Evolutionary conservation across 257 asterid species (phyloP).

Genomic region (Catharanthus roseus): DNA sequence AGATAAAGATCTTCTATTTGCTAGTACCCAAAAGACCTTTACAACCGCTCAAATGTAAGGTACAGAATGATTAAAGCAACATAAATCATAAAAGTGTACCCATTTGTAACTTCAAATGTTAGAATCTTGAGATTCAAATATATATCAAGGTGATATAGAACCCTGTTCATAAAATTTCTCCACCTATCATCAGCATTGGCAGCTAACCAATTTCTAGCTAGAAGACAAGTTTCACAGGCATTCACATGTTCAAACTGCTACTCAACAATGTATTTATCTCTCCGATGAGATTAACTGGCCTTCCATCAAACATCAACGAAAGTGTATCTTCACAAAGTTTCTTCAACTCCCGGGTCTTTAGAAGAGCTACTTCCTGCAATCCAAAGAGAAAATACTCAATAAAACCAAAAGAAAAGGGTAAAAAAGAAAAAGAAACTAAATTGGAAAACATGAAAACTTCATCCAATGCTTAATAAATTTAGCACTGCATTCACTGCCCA

Average conservation of each 20-base stretch:
- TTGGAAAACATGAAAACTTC: background rate
- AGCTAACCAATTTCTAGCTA: background rate
- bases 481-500: background rate
- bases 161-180: background rate
- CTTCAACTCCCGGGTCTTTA: constrained; percentile 70
- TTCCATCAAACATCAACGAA: constrained; percentile 69
- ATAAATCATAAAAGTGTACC: too few relatives aligned
- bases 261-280: constrained; percentile 69
- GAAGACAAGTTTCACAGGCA: background rate
- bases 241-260: constrained; percentile 42
- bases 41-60: too few relatives aligned
- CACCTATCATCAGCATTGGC: background rate
- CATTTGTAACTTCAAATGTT: background rate
- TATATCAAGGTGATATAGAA: background rate
- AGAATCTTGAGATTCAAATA: background rate
- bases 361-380: constrained; percentile 70
- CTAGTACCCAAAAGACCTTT: too few relatives aligned
- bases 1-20: too few relatives aligned
- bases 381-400: background rate
- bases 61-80: too few relatives aligned
- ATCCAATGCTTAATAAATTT: background rate
- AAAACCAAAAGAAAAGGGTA: too few relatives aligned
- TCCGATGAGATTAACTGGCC: constrained; percentile 83
- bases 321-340: constrained; percentile 68
- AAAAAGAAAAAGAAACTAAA: background rate